A percentile compares a stretch with the other conserved stretches of the same genome.
phyloP scores from a whole-genome alignment of 1,284 basidiomycete species.

The Cystobasidium slooffiae region DNA sequence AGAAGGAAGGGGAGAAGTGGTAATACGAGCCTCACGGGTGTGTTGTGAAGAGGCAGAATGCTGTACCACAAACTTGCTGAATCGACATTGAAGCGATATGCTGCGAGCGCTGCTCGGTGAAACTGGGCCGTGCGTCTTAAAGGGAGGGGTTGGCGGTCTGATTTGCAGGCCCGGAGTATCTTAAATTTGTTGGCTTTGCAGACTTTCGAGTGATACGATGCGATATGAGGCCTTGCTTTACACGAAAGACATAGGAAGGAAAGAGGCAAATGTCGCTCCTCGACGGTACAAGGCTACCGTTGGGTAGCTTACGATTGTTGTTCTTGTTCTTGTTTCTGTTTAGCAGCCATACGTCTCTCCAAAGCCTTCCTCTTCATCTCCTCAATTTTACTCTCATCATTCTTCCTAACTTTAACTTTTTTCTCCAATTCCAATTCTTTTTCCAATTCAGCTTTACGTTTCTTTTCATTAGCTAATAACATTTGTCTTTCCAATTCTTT shows the following conservation, averaged over 20 bases:
- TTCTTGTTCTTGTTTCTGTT: slow-evolving; percentile 18
- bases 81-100: too few relatives aligned
- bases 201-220: too few relatives aligned
- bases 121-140: too few relatives aligned
- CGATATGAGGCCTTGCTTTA: too few relatives aligned
- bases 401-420: slow-evolving; percentile 49
- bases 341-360: slow-evolving; percentile 49
- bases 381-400: slow-evolving; percentile 51
- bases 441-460: slow-evolving; percentile 51
- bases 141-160: too few relatives aligned
- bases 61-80: too few relatives aligned
- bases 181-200: too few relatives aligned
- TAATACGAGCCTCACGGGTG: background rate
- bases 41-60: background rate
- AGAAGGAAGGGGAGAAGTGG: background rate
- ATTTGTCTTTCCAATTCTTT: slow-evolving; percentile 52
- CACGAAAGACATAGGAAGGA: too few relatives aligned
- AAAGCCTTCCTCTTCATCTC: slow-evolving; percentile 51
- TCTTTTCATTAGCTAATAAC: slow-evolving; percentile 49
- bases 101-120: too few relatives aligned
- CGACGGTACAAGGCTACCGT: background rate
- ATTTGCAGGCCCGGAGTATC: too few relatives aligned
- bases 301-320: background rate
- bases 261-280: too few relatives aligned
- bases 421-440: slow-evolving; percentile 47